phyloP scores from a whole-genome alignment of 352 stramenopile genomes.

The Globisporangium recalcitrans region DNA sequence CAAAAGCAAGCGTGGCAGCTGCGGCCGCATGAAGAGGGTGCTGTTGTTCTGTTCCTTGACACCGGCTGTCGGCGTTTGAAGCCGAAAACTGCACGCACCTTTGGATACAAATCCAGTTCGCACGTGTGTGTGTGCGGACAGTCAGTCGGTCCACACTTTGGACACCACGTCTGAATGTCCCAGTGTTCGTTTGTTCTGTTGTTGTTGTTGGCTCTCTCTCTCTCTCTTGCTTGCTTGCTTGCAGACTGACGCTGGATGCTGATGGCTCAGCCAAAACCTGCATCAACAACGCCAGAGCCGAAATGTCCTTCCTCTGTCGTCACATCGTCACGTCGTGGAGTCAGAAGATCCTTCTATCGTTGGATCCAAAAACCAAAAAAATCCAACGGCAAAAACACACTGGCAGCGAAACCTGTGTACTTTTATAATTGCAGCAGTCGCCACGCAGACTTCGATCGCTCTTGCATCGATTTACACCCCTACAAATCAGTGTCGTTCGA shows the following conservation, averaged over 20 bases:
- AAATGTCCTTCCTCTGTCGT: background rate
- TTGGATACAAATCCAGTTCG: constrained; percentile 6
- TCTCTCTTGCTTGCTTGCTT: too few relatives aligned
- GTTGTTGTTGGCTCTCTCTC: background rate
- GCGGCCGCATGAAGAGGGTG: background rate
- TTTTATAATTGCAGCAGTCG: background rate
- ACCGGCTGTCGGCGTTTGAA: constrained; percentile 6
- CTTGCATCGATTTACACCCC: background rate
- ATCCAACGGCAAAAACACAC: background rate
- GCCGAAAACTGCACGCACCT: background rate
- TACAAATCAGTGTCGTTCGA: background rate
- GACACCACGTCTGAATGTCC: background rate
- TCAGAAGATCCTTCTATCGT: constrained; percentile 1
- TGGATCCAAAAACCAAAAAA: background rate
- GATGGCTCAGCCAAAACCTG: background rate
- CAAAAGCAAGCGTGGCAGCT: background rate
- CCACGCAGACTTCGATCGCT: too few relatives aligned
- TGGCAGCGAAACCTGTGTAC: background rate
- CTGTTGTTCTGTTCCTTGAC: constrained; percentile 2
- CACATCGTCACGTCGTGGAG: background rate
- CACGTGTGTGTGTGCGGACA: background rate
- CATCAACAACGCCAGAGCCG: background rate
- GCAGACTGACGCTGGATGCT: background rate
- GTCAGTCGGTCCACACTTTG: background rate
- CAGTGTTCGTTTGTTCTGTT: background rate